These are phyloP conservation scores for Colletotrichum sidae DNA, from an alignment of 2,329 filamentous ascomycete species.

Conservation along the genomic window DNA sequence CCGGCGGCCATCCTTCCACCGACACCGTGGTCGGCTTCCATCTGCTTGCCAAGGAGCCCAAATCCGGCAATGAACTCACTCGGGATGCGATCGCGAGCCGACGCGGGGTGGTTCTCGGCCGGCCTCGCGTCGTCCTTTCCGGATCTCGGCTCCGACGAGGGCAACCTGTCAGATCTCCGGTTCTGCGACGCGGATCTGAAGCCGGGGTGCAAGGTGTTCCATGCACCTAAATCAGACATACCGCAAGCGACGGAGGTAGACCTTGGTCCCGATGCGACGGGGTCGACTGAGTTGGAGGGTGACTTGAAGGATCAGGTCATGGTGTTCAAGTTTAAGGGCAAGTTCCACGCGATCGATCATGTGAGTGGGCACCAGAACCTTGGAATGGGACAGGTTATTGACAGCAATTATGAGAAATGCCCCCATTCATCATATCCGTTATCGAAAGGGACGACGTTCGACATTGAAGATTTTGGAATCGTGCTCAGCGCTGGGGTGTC, in stretches of 20 bases:
- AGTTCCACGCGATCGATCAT: slow-evolving; percentile 76
- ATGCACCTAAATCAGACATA: slow-evolving; percentile 54
- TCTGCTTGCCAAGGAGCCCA: not conserved
- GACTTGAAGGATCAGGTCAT: slow-evolving; percentile 70
- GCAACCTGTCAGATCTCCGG: slow-evolving; percentile 52
- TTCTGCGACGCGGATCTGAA: slow-evolving; percentile 53
- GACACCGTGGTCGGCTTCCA: not conserved
- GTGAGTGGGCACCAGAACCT: slow-evolving; percentile 54
- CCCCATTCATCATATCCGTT: slow-evolving; percentile 76
- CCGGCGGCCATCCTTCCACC: not conserved
- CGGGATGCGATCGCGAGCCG: slow-evolving; percentile 40
- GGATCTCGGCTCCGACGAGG: slow-evolving; percentile 57
- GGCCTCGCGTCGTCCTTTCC: slow-evolving; percentile 68
- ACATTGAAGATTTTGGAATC: slow-evolving; percentile 80
- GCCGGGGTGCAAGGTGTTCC: slow-evolving; percentile 71
- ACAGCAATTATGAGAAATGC: slow-evolving; percentile 61
- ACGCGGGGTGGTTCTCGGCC: slow-evolving; percentile 62
- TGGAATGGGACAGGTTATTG: not conserved
- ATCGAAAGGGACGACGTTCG: slow-evolving; percentile 71
- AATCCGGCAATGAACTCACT: slow-evolving; percentile 41
- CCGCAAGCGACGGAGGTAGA: slow-evolving; percentile 51
- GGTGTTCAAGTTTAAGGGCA: slow-evolving; percentile 72
- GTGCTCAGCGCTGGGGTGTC: slow-evolving; percentile 70
- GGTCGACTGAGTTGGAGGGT: slow-evolving; percentile 43
- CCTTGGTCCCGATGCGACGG: slow-evolving; percentile 47